Base-by-base conservation (phyloP, 495 filamentous ascomycete species). In the Pseudotulostoma volvatum region DNA sequence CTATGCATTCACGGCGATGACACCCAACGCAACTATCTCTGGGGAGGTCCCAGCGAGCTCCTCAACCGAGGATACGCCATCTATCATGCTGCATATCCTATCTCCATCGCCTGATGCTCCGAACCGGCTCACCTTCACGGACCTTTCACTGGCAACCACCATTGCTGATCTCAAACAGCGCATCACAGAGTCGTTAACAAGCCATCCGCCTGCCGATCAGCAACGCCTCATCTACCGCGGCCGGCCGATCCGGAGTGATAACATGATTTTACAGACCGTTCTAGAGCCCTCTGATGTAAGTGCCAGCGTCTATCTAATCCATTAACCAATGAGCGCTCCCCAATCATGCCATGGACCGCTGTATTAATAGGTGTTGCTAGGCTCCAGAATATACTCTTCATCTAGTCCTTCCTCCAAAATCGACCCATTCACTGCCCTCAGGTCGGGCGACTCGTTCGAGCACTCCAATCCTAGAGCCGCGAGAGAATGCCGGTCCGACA, bases 191-290 rank as follows among this genome's bases (percentile, higher is more conserved):
- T 44, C 51, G 9, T 52, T 82, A n/a, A 54, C 63, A 3, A 64
- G 58, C 25, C 70, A 63, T 7, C 73, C 78, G 20, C 36, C 62
- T 2, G 49, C 71, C 54, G 41, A 50, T 3, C 59, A 59, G 3
- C 78, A 83, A 48, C 63, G 77, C 8, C 50, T 86, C 32, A 83
- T 84, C 18, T 74, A 80, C 44, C 60, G 70, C 40, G 81, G 80
- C 5, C 71, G 70, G 35, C 53, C 72, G 23, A 59, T 84, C 14
- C 42, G 53, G 14, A 62, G 66, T 41, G 66, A 76, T 14, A 56
- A 44, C 13, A 63, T 66, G 18, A 77, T 65, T 0, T 57, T 86
- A 50, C 45, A 61, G 32, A 67, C 71, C 13, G 51, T 82, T 0
- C 70, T 84, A 46, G 67, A 67, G 2, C 56, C 65, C 35, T 54